These are phyloP conservation scores for Umbelopsis sp. DNA, from an alignment of 192 early-diverging fungal species.

Conservation along the genomic window DNA sequence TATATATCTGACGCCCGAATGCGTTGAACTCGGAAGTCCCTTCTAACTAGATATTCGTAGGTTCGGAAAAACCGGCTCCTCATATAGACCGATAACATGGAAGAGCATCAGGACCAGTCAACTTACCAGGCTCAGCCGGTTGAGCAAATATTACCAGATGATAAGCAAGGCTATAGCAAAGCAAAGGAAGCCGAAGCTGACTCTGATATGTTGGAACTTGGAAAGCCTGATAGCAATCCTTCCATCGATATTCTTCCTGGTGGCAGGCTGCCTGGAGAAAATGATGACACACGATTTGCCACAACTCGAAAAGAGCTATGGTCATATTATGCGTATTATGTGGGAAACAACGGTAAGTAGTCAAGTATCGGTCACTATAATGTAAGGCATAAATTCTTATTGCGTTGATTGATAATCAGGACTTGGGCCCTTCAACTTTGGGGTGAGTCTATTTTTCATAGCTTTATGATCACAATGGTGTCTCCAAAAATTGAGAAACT, in stretches of 20 bases:
- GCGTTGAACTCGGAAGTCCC: too few species aligned
- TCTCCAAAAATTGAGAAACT: not conserved
- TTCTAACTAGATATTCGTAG: too few species aligned
- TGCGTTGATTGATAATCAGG: not conserved
- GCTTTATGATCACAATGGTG: not conserved
- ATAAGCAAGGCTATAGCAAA: too few species aligned
- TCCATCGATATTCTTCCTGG: not conserved
- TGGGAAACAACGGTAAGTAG: conserved; percentile 17
- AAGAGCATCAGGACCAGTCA: too few species aligned
- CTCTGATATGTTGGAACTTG: not conserved
- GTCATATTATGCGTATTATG: conserved; percentile 10
- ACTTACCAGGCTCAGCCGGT: too few species aligned
- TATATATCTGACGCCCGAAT: too few species aligned
- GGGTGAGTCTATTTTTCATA: not conserved
- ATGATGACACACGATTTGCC: conserved; percentile 3
- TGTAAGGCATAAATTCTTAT: not conserved
- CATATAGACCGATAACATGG: too few species aligned
- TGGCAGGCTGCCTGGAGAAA: conserved; percentile 7
- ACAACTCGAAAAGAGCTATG: conserved; percentile 19
- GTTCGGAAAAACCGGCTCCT: too few species aligned
- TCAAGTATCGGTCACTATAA: not conserved
- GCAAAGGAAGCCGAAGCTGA: not conserved
- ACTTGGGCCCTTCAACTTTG: conserved; percentile 18
- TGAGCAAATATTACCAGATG: too few species aligned
- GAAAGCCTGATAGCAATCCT: not conserved